Percentiles rank a stretch among this genome's conserved stretches.
Conservation (phyloP, 192 early-diverging fungal genomes). For the Backusella tarrabulga region DNA sequence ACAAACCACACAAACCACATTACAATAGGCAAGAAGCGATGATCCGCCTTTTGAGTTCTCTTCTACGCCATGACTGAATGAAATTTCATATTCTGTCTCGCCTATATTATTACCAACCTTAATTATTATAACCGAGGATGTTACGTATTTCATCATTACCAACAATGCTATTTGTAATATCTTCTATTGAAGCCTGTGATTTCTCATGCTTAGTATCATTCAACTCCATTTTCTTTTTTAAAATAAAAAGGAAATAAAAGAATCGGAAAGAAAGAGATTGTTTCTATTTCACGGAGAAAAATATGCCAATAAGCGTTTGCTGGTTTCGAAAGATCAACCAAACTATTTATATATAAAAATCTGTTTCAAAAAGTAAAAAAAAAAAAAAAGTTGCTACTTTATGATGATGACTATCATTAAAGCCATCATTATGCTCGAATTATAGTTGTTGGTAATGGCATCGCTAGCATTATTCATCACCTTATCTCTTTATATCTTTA, state of each 20-base stretch:
- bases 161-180: background rate
- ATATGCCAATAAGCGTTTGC: background rate
- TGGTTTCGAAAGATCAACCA: background rate
- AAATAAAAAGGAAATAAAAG: background rate
- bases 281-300: conserved; percentile 5
- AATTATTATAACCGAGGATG: background rate
- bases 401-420: background rate
- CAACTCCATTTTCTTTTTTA: background rate
- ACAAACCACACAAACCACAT: conserved; percentile 70
- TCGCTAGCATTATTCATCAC: background rate
- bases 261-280: background rate
- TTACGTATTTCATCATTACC: background rate
- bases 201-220: background rate
- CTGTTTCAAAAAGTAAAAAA: background rate
- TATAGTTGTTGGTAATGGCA: background rate
- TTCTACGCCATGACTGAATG: conserved; percentile 22
- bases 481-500: background rate
- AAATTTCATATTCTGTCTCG: conserved; percentile 4
- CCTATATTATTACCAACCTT: background rate
- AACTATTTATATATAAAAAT: background rate
- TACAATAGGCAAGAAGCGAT: conserved; percentile 50
- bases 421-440: background rate
- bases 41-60: conserved; percentile 36
- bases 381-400: background rate
- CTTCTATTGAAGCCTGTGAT: background rate